These are phyloP conservation scores for Pezicula radicicola DNA, from an alignment of 2,329 filamentous ascomycete species.

Conservation along the genomic window DNA sequence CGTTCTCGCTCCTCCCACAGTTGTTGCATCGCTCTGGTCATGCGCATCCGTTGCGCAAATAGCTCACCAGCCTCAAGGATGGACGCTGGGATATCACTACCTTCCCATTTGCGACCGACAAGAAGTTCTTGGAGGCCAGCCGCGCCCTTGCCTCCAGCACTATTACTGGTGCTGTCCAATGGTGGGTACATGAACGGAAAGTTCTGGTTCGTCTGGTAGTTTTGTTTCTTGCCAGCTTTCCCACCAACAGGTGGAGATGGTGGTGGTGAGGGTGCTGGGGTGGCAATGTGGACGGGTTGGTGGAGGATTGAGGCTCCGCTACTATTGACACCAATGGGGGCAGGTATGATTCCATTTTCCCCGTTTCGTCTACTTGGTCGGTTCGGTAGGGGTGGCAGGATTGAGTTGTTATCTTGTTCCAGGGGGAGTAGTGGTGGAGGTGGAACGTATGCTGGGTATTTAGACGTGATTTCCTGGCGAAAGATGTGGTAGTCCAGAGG, in stretches of 20 bases:
- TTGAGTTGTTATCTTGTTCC: slow-evolving; percentile 86
- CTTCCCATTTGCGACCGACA: slow-evolving; percentile 85
- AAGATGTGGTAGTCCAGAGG: slow-evolving; percentile 96
- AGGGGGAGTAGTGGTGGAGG: slow-evolving; percentile 79
- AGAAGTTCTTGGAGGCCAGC: slow-evolving; percentile 76
- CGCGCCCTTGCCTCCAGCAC: slow-evolving; percentile 82
- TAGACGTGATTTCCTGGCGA: slow-evolving; percentile 93
- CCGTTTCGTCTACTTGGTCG: slow-evolving; percentile 62
- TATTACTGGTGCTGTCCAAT: slow-evolving; percentile 83
- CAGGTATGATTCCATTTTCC: slow-evolving; percentile 59
- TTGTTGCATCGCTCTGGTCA: slow-evolving; percentile 87
- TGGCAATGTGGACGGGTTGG: slow-evolving; percentile 98
- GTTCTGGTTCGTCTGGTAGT: slow-evolving; percentile 98
- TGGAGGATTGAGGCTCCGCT: slow-evolving; percentile 80
- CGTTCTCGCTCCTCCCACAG: slow-evolving; percentile 91
- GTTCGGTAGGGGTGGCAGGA: slow-evolving; percentile 80
- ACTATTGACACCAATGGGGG: slow-evolving; percentile 47
- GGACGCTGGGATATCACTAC: slow-evolving; percentile 89
- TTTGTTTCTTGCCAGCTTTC: slow-evolving; percentile 96
- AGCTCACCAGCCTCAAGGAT: slow-evolving; percentile 93
- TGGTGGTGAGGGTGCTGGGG: slow-evolving; percentile 90
- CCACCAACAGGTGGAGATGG: slow-evolving; percentile 84
- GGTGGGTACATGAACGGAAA: slow-evolving; percentile 98
- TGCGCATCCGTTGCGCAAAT: slow-evolving; percentile 85
- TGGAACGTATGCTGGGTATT: slow-evolving; percentile 94